Conservation (phyloP, 202 grass and related monocot genomes). For the Musa balbisiana region DNA sequence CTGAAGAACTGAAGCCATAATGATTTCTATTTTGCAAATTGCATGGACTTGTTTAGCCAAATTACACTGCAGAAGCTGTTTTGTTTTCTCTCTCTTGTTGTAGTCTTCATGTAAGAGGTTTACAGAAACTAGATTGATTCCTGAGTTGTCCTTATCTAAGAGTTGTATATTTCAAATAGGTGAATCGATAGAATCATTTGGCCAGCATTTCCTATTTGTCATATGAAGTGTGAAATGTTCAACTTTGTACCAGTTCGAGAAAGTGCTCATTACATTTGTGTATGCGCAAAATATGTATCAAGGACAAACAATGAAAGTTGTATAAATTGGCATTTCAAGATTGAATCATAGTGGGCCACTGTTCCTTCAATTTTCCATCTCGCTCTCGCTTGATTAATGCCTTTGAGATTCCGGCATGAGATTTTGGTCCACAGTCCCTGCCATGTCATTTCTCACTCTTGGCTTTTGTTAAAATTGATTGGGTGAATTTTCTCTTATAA, state of each 20-base stretch:
- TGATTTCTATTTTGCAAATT: slow-evolving; percentile 28
- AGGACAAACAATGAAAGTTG: too few relatives aligned
- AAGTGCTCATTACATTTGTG: too few relatives aligned
- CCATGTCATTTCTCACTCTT: too few relatives aligned
- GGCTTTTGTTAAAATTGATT: too few relatives aligned
- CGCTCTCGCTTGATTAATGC: too few relatives aligned
- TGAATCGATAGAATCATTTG: not conserved
- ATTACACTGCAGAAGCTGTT: not conserved
- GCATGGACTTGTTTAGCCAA: not conserved
- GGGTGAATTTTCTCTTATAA: too few relatives aligned
- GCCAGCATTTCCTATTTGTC: not conserved
- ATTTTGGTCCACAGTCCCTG: too few relatives aligned
- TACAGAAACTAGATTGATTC: not conserved
- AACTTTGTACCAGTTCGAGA: not conserved
- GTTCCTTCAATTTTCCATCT: too few relatives aligned
- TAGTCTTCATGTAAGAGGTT: not conserved
- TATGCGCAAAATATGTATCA: too few relatives aligned
- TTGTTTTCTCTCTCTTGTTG: not conserved
- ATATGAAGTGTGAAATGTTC: not conserved
- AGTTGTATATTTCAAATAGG: slow-evolving; percentile 1
- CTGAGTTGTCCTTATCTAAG: not conserved
- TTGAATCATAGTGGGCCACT: too few relatives aligned
- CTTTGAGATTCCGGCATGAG: too few relatives aligned
- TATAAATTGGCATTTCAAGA: too few relatives aligned
- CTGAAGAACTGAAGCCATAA: slow-evolving; percentile 39